Evolutionary conservation across 2,329 filamentous ascomycete species (phyloP).

Genomic region (Claviceps purpurea): DNA sequence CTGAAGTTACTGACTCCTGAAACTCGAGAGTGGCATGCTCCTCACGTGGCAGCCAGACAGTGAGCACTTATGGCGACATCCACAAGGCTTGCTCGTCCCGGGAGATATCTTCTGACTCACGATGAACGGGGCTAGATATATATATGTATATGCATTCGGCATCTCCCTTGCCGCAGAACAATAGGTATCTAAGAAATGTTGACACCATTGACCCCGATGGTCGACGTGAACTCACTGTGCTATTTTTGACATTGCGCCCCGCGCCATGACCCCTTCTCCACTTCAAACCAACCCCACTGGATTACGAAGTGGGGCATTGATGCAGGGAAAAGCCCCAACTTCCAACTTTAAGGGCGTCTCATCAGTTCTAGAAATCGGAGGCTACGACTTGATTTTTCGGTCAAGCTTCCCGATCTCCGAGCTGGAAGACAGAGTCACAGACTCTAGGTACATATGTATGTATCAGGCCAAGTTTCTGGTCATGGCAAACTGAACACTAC

Average conservation of each 20-base stretch:
- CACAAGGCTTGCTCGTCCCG: not conserved
- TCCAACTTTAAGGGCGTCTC: not conserved
- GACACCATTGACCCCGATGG: not conserved
- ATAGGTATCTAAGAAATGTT: not conserved
- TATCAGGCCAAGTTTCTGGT: too few species aligned
- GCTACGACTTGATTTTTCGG: too few species aligned
- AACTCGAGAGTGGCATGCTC: too few species aligned
- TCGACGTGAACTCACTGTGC: not conserved
- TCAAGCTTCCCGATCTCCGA: too few species aligned
- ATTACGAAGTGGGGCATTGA: not conserved
- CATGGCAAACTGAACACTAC: too few species aligned
- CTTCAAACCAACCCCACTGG: not conserved
- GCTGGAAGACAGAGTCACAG: too few species aligned
- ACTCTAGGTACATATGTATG: too few species aligned
- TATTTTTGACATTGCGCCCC: conserved; percentile 5
- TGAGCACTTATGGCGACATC: not conserved
- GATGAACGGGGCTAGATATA: not conserved
- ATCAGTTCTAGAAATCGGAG: too few species aligned
- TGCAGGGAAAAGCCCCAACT: not conserved
- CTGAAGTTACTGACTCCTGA: too few species aligned
- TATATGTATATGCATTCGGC: not conserved
- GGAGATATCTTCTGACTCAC: not conserved
- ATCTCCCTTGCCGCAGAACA: not conserved
- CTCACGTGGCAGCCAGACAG: not conserved
- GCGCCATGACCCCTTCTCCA: not conserved